A percentile compares a stretch with the other conserved stretches of the same genome.
phyloP scores from a whole-genome alignment of 2,329 filamentous ascomycete genomes.

The Cladorrhinum sp. region DNA sequence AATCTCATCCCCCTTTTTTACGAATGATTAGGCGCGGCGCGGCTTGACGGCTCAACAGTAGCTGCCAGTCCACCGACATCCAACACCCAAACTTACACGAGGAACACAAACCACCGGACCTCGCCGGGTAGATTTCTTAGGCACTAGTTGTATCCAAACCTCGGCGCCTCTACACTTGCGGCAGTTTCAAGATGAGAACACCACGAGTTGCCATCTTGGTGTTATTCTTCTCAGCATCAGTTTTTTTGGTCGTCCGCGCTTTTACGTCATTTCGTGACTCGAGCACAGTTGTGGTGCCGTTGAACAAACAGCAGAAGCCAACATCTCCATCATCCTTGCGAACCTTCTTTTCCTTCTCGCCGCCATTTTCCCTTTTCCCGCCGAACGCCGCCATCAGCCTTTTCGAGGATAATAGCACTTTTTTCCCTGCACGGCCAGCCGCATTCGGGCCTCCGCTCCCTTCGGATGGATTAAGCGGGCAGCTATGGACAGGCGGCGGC shows the following conservation, averaged over 20 bases:
- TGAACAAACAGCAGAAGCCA: conserved; percentile 12
- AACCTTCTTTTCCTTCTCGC: conserved; percentile 66
- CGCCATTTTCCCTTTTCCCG: conserved; percentile 84
- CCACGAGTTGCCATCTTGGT: conserved; percentile 53
- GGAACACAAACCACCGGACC: neutral
- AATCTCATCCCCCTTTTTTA: neutral
- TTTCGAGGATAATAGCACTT: conserved; percentile 96
- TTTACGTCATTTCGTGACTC: conserved; percentile 41
- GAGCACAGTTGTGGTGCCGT: conserved; percentile 19
- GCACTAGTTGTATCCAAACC: neutral
- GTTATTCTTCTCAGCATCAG: conserved; percentile 51
- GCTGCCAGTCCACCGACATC: conserved; percentile 7
- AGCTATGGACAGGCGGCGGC: conserved; percentile 89
- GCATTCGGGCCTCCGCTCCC: conserved; percentile 85
- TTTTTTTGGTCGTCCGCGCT: conserved; percentile 55
- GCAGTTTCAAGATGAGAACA: conserved; percentile 46
- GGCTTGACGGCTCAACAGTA: conserved; percentile 18
- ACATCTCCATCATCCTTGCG: conserved; percentile 44
- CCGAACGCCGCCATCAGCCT: conserved; percentile 94
- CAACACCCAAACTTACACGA: neutral
- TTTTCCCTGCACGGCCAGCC: conserved; percentile 88
- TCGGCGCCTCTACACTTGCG: neutral
- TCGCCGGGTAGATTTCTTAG: neutral
- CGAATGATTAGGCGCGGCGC: conserved; percentile 18
- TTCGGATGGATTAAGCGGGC: conserved; percentile 73